These are phyloP conservation scores for Daldinia grandis DNA, from an alignment of 495 filamentous ascomycete species.

Conservation along the genomic window DNA sequence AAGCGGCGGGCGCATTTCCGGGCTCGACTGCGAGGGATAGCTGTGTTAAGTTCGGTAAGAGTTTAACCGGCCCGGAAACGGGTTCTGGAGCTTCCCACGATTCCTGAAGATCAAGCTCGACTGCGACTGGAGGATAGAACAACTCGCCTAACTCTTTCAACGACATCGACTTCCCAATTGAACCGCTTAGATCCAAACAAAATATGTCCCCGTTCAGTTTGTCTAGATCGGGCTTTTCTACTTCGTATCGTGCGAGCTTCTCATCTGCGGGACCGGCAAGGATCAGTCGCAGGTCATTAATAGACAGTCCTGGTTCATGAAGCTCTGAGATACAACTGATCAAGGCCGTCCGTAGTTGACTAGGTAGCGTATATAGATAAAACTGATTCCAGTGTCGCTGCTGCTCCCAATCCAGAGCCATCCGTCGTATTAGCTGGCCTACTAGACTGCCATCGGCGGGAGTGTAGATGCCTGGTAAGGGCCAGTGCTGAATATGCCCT, in stretches of 20 bases:
- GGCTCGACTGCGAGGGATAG: constrained; percentile 63
- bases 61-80: constrained; percentile 41
- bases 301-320: constrained; percentile 54
- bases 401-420: constrained; percentile 75
- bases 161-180: constrained; percentile 65
- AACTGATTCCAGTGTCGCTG: constrained; percentile 72
- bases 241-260: constrained; percentile 35
- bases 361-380: constrained; percentile 70
- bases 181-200: constrained; percentile 70
- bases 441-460: constrained; percentile 62
- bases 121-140: constrained; percentile 46
- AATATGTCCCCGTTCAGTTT: constrained; percentile 61
- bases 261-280: constrained; percentile 47
- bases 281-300: constrained; percentile 53
- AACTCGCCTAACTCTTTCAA: constrained; percentile 68
- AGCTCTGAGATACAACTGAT: constrained; percentile 69
- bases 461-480: constrained; percentile 47
- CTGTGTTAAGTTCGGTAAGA: constrained; percentile 62
- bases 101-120: constrained; percentile 45
- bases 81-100: constrained; percentile 53
- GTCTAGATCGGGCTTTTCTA: constrained; percentile 37
- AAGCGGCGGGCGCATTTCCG: constrained; percentile 47
- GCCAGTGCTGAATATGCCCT: constrained; percentile 32
- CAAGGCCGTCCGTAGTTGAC: constrained; percentile 66
- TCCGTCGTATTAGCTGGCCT: constrained; percentile 64